Evolutionary conservation across 495 filamentous ascomycete species (phyloP), one percentile per base, ranked within the genome.

Genomic region (Podospora tetraspora): DNA sequence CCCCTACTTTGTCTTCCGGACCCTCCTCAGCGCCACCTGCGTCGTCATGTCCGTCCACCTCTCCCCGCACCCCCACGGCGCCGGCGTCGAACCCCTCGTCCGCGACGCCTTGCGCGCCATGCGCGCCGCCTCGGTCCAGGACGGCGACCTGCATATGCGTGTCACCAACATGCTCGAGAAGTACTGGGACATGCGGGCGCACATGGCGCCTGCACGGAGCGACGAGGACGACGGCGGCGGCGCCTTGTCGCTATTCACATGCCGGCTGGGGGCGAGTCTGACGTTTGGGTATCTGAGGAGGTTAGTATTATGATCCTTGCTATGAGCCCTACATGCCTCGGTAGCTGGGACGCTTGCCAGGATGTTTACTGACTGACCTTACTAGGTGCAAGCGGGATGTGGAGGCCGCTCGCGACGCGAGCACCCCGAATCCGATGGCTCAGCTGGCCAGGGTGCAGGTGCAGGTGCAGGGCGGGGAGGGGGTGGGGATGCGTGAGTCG

Each of bases 1-100:
- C 0, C 77, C 81, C 12, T 77, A 80, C 69, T 79, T 78, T 66
- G 74, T 81, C 62, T 79, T 79, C 67, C 78, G 81, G 22, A 74
- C 77, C 13, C 66, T 82, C 21, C 58, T 77, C 27, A 71, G 68
- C 27, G 78, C 81, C 6, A 70, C 68, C 22, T 79, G 78, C 66
- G 75, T 82, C 61, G 67, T 81, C 56, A 76, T 79, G 73, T 77
- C 78, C n/a, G 65, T 82, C 9, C 72, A 79, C 13, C 75, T 78
- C 9, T 78, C 79, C 1, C 73, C 80, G 8, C 78, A 76, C 66
- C 71, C 34, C 66, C 63, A 3, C 66, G 70, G 59, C 66, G 71
- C 24, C 67, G 24, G 34, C n/a, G 71, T 72, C 52, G 71, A 75
- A 32, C 13, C 61, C 23, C 68, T 75, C 21, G 62, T 77, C 64